Evolutionary conservation across 2,329 filamentous ascomycete species (phyloP).

Genomic region (Venturia asperata): DNA sequence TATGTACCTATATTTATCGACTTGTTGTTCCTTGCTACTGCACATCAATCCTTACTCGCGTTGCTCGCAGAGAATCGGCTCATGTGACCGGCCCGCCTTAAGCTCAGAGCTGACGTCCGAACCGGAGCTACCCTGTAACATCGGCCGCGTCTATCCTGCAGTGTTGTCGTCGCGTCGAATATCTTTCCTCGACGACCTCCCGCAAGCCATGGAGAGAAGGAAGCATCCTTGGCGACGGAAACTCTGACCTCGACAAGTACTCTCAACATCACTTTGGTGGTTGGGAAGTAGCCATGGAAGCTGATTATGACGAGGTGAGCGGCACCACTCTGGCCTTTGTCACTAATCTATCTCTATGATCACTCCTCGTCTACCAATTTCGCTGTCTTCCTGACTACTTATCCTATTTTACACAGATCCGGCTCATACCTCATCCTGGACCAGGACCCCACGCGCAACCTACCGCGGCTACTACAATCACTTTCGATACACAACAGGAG

Average conservation of each 20-base stretch:
- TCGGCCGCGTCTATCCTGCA: background rate
- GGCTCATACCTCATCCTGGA: constrained; percentile 73
- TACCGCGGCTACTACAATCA: constrained; percentile 68
- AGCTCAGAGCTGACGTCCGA: background rate
- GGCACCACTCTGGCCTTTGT: background rate
- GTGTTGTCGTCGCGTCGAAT: constrained; percentile 3
- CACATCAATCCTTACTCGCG: too few species aligned
- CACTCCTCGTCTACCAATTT: background rate
- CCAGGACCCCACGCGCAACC: constrained; percentile 63
- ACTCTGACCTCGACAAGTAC: background rate
- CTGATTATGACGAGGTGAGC: constrained; percentile 45
- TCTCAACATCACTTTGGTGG: constrained; percentile 2
- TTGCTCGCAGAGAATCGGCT: background rate
- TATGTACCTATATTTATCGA: too few species aligned
- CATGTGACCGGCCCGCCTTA: background rate
- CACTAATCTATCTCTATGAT: constrained; percentile 7
- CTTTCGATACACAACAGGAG: constrained; percentile 85
- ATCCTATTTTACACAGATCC: constrained; percentile 50
- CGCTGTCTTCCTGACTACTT: background rate
- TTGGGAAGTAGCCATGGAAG: constrained; percentile 37
- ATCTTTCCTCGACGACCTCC: constrained; percentile 5
- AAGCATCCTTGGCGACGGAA: constrained; percentile 13
- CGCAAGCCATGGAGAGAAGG: constrained; percentile 13
- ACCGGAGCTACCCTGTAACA: background rate
- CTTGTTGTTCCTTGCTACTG: too few species aligned